These are phyloP conservation scores for Pseudogymnoascus sp. DNA, from an alignment of 2,329 filamentous ascomycete genomes.

Conservation along the genomic window DNA sequence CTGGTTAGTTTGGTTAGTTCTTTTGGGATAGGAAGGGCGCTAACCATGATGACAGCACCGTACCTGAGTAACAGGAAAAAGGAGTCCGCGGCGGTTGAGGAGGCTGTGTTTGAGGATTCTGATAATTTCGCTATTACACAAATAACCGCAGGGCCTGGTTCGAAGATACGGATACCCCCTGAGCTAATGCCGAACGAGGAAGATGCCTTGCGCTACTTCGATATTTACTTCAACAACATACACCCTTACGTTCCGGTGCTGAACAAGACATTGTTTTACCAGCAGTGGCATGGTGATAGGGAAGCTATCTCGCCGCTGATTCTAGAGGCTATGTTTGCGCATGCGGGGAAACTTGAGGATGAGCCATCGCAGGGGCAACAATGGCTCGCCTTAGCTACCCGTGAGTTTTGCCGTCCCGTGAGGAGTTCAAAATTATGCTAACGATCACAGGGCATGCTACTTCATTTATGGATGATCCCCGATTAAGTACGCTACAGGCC, in stretches of 20 bases:
- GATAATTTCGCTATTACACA: slow-evolving; percentile 66
- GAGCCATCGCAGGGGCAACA: slow-evolving; percentile 80
- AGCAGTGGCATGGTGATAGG: slow-evolving; percentile 80
- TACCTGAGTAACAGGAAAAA: slow-evolving; percentile 65
- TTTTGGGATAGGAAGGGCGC: slow-evolving; percentile 13
- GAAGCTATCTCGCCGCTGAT: slow-evolving; percentile 83
- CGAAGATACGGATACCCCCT: slow-evolving; percentile 79
- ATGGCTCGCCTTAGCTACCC: slow-evolving; percentile 85
- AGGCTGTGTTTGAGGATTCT: slow-evolving; percentile 60
- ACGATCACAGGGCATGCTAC: slow-evolving; percentile 68
- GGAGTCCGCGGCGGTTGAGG: slow-evolving; percentile 44
- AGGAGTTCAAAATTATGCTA: slow-evolving; percentile 22
- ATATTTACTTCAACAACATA: slow-evolving; percentile 83
- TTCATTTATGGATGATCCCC: slow-evolving; percentile 86
- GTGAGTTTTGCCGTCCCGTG: slow-evolving; percentile 42
- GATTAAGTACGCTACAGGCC: slow-evolving; percentile 86
- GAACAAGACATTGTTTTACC: slow-evolving; percentile 74
- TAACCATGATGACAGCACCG: slow-evolving; percentile 50
- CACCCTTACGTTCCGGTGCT: slow-evolving; percentile 91
- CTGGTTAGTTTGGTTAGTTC: slow-evolving; percentile 52
- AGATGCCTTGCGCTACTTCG: slow-evolving; percentile 75
- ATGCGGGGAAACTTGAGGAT: slow-evolving; percentile 75
- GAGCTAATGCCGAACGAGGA: slow-evolving; percentile 89
- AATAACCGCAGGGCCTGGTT: slow-evolving; percentile 60
- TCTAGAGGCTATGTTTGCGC: slow-evolving; percentile 85